A percentile compares a stretch with the other conserved stretches of the same genome.
These are phyloP conservation scores for Backusella mclennaniae DNA, from an alignment of 192 early-diverging fungal species.

Conservation along the genomic window DNA sequence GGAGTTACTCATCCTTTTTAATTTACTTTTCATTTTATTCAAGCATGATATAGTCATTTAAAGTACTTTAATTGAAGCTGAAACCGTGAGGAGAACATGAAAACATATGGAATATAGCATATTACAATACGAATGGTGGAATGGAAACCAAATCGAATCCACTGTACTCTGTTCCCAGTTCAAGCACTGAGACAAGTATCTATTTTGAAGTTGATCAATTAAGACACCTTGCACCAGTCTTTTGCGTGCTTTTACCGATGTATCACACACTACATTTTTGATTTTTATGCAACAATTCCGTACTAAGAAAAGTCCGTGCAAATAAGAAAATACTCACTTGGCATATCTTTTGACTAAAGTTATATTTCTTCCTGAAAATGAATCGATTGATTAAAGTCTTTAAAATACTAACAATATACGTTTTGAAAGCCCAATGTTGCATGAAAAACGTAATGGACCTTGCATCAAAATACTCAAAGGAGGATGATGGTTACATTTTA, in stretches of 20 bases:
- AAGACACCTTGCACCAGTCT: not conserved
- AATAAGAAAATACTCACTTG: not conserved
- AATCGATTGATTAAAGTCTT: too few relatives aligned
- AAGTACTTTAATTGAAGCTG: not conserved
- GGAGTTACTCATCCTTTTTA: not conserved
- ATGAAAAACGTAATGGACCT: too few relatives aligned
- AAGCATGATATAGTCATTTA: not conserved
- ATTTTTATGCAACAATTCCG: not conserved
- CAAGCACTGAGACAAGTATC: not conserved
- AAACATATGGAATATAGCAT: not conserved
- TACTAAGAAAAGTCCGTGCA: not conserved
- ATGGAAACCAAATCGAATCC: not conserved
- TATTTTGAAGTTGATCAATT: not conserved
- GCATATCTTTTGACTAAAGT: not conserved
- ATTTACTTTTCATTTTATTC: not conserved
- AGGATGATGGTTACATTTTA: too few relatives aligned
- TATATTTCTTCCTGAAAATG: not conserved
- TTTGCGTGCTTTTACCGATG: too few relatives aligned
- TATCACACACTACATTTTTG: too few relatives aligned
- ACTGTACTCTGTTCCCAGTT: not conserved
- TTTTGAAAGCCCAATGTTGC: too few relatives aligned
- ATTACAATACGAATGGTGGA: not conserved
- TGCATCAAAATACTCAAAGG: too few relatives aligned
- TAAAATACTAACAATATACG: too few relatives aligned
- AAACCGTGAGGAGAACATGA: not conserved